Conservation (phyloP, 768 basidiomycete species). For the Lentinus tigrinus region DNA sequence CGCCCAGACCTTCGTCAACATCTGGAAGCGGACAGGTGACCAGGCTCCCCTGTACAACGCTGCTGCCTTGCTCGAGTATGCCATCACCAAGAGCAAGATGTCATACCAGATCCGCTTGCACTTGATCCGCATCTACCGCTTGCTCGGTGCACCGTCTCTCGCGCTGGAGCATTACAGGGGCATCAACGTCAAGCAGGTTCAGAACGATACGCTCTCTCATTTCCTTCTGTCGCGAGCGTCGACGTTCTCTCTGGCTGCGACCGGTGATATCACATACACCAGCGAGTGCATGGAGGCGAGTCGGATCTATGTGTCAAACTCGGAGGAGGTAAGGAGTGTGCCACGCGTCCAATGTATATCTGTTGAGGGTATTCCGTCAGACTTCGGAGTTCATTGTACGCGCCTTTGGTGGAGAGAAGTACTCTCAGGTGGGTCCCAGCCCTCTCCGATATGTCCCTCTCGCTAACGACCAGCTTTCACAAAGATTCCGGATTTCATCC, state of each 20-base stretch:
- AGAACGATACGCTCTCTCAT: constrained; percentile 88
- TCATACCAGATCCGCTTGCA: constrained; percentile 77
- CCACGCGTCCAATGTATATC: not conserved
- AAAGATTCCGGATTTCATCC: constrained; percentile 82
- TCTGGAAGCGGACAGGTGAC: constrained; percentile 58
- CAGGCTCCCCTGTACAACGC: constrained; percentile 65
- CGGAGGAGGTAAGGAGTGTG: constrained; percentile 59
- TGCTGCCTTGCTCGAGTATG: constrained; percentile 67
- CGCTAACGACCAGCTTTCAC: not conserved
- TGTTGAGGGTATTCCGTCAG: constrained; percentile 33
- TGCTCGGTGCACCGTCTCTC: constrained; percentile 72
- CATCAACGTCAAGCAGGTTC: constrained; percentile 81
- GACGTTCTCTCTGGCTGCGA: constrained; percentile 75
- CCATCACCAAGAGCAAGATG: constrained; percentile 67
- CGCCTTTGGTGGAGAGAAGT: constrained; percentile 78
- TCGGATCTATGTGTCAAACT: constrained; percentile 78
- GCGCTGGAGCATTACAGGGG: constrained; percentile 78
- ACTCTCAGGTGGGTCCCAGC: constrained; percentile 59
- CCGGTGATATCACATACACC: constrained; percentile 72
- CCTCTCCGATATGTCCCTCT: not conserved
- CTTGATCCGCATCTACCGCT: constrained; percentile 77
- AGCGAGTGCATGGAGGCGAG: constrained; percentile 78
- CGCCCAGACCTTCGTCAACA: constrained; percentile 61
- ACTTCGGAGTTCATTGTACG: constrained; percentile 79
- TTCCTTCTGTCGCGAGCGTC: constrained; percentile 74